Conservation (phyloP, 2,329 filamentous ascomycete species). For the Grosmannia serpens region DNA sequence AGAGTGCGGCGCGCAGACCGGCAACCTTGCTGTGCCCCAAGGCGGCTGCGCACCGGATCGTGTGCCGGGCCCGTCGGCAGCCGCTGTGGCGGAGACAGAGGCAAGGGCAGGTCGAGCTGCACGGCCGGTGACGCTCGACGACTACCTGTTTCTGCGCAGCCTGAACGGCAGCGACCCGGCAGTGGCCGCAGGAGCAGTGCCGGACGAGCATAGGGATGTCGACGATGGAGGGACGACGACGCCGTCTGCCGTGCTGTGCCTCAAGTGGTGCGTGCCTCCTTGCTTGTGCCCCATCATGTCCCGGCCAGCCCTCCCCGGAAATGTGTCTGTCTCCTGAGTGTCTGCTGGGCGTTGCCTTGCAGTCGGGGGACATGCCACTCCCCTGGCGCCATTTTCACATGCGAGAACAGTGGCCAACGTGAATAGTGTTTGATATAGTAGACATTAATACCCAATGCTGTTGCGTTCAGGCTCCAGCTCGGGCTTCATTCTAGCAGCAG, state of each 20-base stretch:
- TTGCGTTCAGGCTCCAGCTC: neutral
- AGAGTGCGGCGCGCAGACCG: neutral
- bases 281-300: neutral
- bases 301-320: neutral
- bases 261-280: neutral
- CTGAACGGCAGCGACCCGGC: neutral
- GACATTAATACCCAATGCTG: neutral
- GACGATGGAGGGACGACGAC: neutral
- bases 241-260: neutral
- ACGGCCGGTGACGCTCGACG: conserved; percentile 8
- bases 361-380: too few species aligned
- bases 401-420: neutral
- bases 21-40: neutral
- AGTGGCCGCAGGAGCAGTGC: neutral
- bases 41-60: neutral
- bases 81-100: conserved; percentile 6
- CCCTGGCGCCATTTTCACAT: too few species aligned
- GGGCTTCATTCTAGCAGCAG: neutral
- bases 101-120: conserved; percentile 2
- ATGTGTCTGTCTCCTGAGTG: neutral
- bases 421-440: neutral
- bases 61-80: neutral
- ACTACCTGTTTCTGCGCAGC: conserved; percentile 10
- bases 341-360: too few species aligned
- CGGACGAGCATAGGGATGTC: neutral